Evolutionary conservation across 257 asterid genomes (phyloP), one percentile per base, ranked within the genome.

Genomic region (Buddleja alternifolia): DNA sequence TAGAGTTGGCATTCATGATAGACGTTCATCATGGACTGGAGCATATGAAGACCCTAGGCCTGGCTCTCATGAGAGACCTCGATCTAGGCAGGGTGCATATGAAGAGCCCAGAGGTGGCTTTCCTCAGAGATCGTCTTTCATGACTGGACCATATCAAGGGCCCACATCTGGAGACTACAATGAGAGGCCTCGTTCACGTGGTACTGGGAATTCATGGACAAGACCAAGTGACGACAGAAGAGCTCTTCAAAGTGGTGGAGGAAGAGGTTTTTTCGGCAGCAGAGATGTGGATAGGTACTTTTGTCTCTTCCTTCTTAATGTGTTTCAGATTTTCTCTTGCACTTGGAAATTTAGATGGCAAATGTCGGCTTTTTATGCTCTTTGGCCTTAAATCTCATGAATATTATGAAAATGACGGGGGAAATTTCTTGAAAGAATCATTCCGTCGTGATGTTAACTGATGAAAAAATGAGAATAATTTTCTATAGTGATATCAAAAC

Each of bases 101-200:
- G 86, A 77, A 20, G 79, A 81, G 55, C 75, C 70, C 32, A 69
- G 79, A 72, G 68, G 52, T 63, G 87, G 61, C 37, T 76, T 48
- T 70, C 57, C 73, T 72, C 83, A 71, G 73, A 67, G 87, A 59
- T 79, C 88, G 51, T 84, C 80, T 59, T 78, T 84, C 15, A 71
- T 74, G 29, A 79, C 81, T 54, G 86, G 85, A 73, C 70, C 81
- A 3, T 77, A 74, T 67, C 87, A 83, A 56, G 85, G 76, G 48
- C 73, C 75, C 58, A 78, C 77, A 47, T 39, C 72, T 29, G 80
- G 91, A 1, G 34, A 29, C 34, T 29, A 75, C 78, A 86, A 70
- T 72, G 99, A 88, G 59, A 84, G 99, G 78, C 89, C 97, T 74
- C 87, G 84, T 65, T 94, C 97, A 6, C 97, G 87, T 66, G 97